Percentiles rank a stretch among this genome's conserved stretches.
Conservation (phyloP, 148 eudicot genomes). For the Limonium bicolor region DNA sequence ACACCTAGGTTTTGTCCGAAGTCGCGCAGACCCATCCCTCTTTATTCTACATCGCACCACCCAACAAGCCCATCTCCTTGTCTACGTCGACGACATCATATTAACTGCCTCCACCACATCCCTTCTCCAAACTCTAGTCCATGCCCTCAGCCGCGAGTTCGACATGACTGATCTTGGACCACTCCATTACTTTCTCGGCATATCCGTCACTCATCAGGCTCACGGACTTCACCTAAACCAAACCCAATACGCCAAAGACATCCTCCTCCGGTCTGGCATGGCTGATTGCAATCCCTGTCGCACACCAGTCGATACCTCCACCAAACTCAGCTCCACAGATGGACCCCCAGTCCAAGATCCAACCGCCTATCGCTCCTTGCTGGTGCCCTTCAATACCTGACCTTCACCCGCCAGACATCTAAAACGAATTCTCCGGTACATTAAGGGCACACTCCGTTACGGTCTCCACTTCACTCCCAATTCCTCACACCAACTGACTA, state of each 20-base stretch:
- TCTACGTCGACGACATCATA: background rate
- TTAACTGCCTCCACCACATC: background rate
- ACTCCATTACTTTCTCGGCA: slow-evolving; percentile 1
- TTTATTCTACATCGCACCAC: background rate
- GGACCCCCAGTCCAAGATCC: background rate
- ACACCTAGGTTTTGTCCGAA: background rate
- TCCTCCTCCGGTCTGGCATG: background rate
- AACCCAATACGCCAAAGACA: background rate
- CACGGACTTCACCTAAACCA: background rate
- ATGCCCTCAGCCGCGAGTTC: background rate
- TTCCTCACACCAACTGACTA: no score
- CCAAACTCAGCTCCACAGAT: background rate
- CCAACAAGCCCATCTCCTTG: background rate
- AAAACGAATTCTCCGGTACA: no score
- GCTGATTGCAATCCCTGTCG: background rate
- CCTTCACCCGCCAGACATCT: background rate
- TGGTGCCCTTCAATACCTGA: background rate
- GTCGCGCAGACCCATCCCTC: background rate
- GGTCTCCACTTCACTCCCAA: no score
- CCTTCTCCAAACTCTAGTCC: background rate
- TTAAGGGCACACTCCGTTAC: no score
- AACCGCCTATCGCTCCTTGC: background rate
- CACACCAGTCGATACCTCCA: background rate
- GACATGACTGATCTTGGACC: slow-evolving; percentile 2
- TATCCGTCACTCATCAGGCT: background rate